Base-by-base conservation (phyloP, 106 monocot species). In the Allium cepa region DNA sequence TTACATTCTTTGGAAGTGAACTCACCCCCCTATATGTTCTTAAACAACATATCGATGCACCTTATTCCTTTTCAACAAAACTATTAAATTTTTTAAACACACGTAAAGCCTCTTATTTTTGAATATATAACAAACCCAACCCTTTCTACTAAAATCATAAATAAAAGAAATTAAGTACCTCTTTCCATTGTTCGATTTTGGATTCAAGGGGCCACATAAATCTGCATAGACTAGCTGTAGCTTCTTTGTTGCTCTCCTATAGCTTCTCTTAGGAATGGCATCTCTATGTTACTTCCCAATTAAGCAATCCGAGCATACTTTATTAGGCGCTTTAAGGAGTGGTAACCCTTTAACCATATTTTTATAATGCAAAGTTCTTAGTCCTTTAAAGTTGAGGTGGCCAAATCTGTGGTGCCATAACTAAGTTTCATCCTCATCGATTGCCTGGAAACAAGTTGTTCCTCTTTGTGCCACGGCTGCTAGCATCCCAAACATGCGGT, bases 1-100 rank as follows among this genome's bases (percentile, higher is more conserved):
- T 71, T 57, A 28, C 75, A 76, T 11, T 60, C 71, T 7, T 14
- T 47, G 2, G 71, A 60, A 17, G 11, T 60, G 10, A n/a, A 60
- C 17, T 60, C 60, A 5, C 60, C 60, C n/a, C n/a, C 9, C 60
- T n/a, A 9, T 60, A 1, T 17, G 17, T 60, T 60, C 60, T 56
- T 56, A 56, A 56, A 56, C 3, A 56, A 56, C 11, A 56, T 56
- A 56, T 56, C 56, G 4, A 56, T 2, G 56, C 56, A 56, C 56
- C 56, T 2, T 1, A 56, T 4, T 56, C 56, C 56, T 56, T 56
- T 56, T 56, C 56, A 56, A 56, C 56, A n/a, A n/a, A n/a, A n/a
- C n/a, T 56, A 1, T 56, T 56, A 56, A 56, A 56, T 56, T n/a
- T 56, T 5, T 56, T 56, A 56, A 56, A 56, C 56, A 56, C 4